Percentiles rank a stretch among this genome's conserved stretches.
phyloP scores from a whole-genome alignment of 2,329 filamentous ascomycete species.

The Ophiostoma piceae region DNA sequence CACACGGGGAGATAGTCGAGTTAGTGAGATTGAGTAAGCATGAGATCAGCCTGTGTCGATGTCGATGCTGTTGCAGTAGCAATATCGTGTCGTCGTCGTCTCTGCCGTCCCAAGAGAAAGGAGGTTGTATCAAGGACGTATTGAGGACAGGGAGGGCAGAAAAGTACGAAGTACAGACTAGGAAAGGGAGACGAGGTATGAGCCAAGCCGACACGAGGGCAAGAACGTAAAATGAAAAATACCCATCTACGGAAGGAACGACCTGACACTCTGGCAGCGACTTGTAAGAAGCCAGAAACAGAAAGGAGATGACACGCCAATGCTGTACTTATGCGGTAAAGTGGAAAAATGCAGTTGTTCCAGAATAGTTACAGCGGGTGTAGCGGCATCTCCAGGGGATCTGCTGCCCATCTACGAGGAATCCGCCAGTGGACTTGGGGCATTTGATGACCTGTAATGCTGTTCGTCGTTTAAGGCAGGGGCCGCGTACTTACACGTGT shows the following conservation, averaged over 20 bases:
- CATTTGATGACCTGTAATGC: neutral
- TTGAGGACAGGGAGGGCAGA: neutral
- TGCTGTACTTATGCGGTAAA: constrained; percentile 15
- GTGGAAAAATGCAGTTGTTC: constrained; percentile 14
- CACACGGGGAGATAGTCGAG: neutral
- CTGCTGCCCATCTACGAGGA: neutral
- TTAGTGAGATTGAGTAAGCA: neutral
- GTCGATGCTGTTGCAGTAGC: neutral
- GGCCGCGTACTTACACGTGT: constrained; percentile 19
- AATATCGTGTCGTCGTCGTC: constrained; percentile 1
- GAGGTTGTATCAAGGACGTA: neutral
- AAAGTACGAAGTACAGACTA: neutral
- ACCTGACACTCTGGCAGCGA: neutral
- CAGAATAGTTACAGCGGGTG: neutral
- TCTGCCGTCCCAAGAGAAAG: constrained; percentile 17
- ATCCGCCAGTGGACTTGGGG: neutral
- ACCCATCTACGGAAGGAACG: constrained; percentile 1
- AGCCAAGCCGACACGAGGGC: neutral
- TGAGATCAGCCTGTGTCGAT: neutral
- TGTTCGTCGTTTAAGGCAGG: constrained; percentile 9
- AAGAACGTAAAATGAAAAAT: neutral
- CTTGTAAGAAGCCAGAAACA: constrained; percentile 9
- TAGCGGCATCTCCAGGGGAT: neutral
- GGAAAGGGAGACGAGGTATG: neutral
- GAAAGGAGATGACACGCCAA: constrained; percentile 22